Conservation (phyloP, 192 early-diverging fungal genomes). For the Podila minutissima region DNA sequence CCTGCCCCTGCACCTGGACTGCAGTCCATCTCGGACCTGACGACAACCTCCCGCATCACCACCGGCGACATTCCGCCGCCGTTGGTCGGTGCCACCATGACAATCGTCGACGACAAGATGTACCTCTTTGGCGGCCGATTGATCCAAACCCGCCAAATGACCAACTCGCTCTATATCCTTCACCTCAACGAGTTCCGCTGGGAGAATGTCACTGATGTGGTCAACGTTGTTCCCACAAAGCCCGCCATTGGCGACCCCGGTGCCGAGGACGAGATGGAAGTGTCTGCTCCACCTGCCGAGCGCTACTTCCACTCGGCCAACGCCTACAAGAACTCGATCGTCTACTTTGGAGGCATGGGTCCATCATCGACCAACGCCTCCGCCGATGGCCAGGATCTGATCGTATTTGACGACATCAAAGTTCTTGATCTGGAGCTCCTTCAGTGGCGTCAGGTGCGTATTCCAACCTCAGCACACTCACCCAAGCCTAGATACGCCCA, state of each 20-base stretch:
- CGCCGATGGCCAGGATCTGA: constrained; percentile 46
- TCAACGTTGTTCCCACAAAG: constrained; percentile 27
- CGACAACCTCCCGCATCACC: constrained; percentile 54
- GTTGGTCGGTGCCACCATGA: constrained; percentile 73
- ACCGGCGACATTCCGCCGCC: constrained; percentile 79
- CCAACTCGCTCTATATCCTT: constrained; percentile 74
- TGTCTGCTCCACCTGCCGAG: constrained; percentile 49
- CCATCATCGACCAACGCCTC: constrained; percentile 58
- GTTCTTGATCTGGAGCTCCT: constrained; percentile 66
- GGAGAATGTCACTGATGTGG: constrained; percentile 59
- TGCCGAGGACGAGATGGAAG: constrained; percentile 48
- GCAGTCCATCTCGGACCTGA: constrained; percentile 67
- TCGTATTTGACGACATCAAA: constrained; percentile 72
- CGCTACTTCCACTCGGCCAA: constrained; percentile 82
- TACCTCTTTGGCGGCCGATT: constrained; percentile 80
- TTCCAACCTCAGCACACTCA: constrained; percentile 47
- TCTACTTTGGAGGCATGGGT: constrained; percentile 84
- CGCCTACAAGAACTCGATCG: constrained; percentile 64
- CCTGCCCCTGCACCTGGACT: constrained; percentile 31
- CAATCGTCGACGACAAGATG: constrained; percentile 65
- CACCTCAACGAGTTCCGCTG: constrained; percentile 70
- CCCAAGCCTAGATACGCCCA: constrained; percentile 82
- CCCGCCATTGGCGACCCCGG: constrained; percentile 42
- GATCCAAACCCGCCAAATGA: constrained; percentile 73
- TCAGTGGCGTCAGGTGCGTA: constrained; percentile 60